phyloP scores from a whole-genome alignment of 169 alveolate species.

The Plasmodium knowlesi region DNA sequence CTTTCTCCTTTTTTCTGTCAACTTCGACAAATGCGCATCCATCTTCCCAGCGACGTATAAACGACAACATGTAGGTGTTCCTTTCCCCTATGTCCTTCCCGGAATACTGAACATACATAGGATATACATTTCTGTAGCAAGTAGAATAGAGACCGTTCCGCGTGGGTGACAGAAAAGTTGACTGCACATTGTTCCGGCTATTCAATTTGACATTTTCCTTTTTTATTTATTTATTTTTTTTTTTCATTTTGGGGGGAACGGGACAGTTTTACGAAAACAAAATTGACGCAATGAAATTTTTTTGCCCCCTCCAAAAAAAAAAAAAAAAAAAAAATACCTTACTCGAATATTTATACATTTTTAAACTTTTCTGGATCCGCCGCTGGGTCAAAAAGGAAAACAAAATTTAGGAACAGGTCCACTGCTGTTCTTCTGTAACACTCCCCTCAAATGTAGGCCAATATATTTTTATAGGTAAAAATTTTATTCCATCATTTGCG shows the following conservation, averaged over 20 bases:
- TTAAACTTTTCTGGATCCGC: not conserved
- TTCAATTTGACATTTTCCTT: not conserved
- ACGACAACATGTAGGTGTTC: not conserved
- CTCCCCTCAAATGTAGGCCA: not conserved
- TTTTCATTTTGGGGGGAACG: not conserved
- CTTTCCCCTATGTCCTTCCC: not conserved
- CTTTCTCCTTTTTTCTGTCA: not conserved
- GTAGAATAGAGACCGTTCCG: not conserved
- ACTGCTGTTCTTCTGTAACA: not conserved
- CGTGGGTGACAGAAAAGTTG: not conserved
- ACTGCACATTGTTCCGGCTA: not conserved
- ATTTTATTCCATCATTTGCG: not conserved
- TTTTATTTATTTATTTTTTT: no score
- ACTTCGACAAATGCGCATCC: not conserved
- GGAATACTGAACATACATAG: not conserved
- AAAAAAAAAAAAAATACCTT: not conserved
- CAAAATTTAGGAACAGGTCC: not conserved
- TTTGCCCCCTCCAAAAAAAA: not conserved
- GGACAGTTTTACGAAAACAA: not conserved
- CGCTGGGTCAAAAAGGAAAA: not conserved
- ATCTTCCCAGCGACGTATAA: not conserved
- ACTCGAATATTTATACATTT: not conserved
- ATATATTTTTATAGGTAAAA: no score
- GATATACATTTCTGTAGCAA: not conserved
- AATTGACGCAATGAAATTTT: not conserved